phyloP scores from a whole-genome alignment of 805 yeast genomes.

The Kazachstania africana region DNA sequence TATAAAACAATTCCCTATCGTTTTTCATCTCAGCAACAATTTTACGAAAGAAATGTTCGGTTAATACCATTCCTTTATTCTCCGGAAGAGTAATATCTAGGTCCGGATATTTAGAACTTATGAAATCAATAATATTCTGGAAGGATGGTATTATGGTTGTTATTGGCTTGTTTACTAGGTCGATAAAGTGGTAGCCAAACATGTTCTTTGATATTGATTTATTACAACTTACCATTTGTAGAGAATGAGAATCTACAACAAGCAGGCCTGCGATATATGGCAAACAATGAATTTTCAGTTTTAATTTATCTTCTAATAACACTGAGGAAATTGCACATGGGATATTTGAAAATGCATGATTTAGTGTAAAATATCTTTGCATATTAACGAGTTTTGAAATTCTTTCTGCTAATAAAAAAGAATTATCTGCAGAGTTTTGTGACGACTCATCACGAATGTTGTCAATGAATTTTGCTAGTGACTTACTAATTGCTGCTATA shows the following conservation, averaged over 20 bases:
- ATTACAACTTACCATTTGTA: conserved; percentile 58
- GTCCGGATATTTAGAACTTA: conserved; percentile 27
- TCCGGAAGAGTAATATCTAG: conserved; percentile 30
- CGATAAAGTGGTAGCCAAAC: conserved; percentile 51
- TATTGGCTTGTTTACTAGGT: conserved; percentile 36
- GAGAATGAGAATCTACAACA: conserved; percentile 42
- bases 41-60: conserved; percentile 83
- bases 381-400: conserved; percentile 39
- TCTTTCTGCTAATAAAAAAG: conserved; percentile 24
- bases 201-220: conserved; percentile 66
- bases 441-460: conserved; percentile 21
- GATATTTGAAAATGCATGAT: conserved; percentile 34
- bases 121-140: conserved; percentile 26
- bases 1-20: conserved; percentile 41
- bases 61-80: conserved; percentile 59
- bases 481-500: conserved; percentile 17
- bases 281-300: conserved; percentile 59
- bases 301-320: conserved; percentile 36
- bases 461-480: conserved; percentile 17
- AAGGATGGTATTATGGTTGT: conserved; percentile 56
- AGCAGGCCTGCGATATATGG: conserved; percentile 85
- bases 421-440: conserved; percentile 17
- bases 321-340: conserved; percentile 69
- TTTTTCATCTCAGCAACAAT: conserved; percentile 37
- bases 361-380: conserved; percentile 53